Conservation (phyloP, 2,329 filamentous ascomycete species). For the Epichloe amarillans region DNA sequence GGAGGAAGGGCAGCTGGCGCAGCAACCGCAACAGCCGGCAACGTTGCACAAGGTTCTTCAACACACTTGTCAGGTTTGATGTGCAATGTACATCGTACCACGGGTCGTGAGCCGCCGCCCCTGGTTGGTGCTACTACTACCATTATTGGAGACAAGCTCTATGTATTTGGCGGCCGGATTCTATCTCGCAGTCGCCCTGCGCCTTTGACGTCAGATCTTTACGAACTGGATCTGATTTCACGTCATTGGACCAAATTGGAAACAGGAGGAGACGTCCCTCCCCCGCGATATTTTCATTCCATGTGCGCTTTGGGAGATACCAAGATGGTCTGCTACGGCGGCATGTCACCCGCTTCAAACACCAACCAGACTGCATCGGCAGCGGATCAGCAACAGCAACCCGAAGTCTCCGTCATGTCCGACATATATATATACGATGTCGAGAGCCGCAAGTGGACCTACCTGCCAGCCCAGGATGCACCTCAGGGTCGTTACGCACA, state of each 20-base stretch:
- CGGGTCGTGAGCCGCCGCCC: constrained; percentile 79
- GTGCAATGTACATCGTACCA: constrained; percentile 71
- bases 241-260: constrained; percentile 91
- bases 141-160: constrained; percentile 86
- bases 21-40: constrained; percentile 20
- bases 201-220: constrained; percentile 77
- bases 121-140: constrained; percentile 93
- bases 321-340: constrained; percentile 94
- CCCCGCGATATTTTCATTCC: constrained; percentile 95
- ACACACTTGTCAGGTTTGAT: constrained; percentile 52
- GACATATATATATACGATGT: constrained; percentile 96
- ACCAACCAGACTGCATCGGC: constrained; percentile 32
- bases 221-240: constrained; percentile 81
- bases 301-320: constrained; percentile 88
- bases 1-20: constrained; percentile 8
- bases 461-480: constrained; percentile 63
- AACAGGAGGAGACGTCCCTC: constrained; percentile 70
- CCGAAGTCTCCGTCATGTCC: constrained; percentile 93
- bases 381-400: constrained; percentile 35
- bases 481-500: constrained; percentile 94
- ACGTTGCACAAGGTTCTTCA: constrained; percentile 33
- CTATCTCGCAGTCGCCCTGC: constrained; percentile 69
- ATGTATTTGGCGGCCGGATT: constrained; percentile 87
- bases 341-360: constrained; percentile 67
- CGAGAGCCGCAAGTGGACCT: constrained; percentile 69